Evolutionary conservation across 2,329 filamentous ascomycete species (phyloP).

Genomic region (Tolypocladium paradoxum): DNA sequence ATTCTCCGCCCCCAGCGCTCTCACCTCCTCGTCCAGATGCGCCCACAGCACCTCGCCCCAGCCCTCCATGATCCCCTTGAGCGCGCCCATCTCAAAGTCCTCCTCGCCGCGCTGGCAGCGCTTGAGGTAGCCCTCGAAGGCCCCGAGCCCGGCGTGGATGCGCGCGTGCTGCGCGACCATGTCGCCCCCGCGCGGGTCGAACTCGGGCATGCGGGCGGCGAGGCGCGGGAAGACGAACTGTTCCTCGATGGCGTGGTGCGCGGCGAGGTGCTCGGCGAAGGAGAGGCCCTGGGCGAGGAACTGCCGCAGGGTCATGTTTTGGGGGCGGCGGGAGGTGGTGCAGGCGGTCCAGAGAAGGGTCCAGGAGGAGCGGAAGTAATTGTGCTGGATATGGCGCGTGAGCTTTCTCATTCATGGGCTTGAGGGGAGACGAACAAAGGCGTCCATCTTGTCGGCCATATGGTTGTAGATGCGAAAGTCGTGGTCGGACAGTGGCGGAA

Average conservation of each 20-base stretch:
- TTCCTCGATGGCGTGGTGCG: constrained; percentile 80
- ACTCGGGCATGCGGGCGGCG: constrained; percentile 69
- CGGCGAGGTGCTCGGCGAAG: constrained; percentile 59
- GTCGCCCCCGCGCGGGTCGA: constrained; percentile 43
- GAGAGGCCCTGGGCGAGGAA: constrained; percentile 59
- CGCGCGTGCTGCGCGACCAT: constrained; percentile 63
- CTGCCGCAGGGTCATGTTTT: constrained; percentile 53
- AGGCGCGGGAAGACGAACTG: constrained; percentile 68
- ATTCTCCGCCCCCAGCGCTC: constrained; percentile 68
- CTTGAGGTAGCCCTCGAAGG: constrained; percentile 53
- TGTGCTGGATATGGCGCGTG: constrained; percentile 44
- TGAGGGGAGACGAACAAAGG: constrained; percentile 3
- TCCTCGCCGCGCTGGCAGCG: constrained; percentile 52
- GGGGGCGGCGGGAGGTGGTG: constrained; percentile 44
- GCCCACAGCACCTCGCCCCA: constrained; percentile 73
- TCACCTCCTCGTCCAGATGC: constrained; percentile 79
- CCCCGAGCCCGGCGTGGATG: constrained; percentile 69
- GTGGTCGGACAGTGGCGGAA: constrained; percentile 52
- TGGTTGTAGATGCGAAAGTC: constrained; percentile 63
- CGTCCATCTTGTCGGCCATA: constrained; percentile 60
- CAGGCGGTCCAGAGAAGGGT: constrained; percentile 59
- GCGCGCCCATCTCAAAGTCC: constrained; percentile 42
- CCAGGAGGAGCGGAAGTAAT: constrained; percentile 67
- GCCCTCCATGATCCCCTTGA: constrained; percentile 63
- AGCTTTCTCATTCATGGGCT: not conserved